phyloP scores from a whole-genome alignment of 208 protist species.

The Acanthamoeba quina region DNA sequence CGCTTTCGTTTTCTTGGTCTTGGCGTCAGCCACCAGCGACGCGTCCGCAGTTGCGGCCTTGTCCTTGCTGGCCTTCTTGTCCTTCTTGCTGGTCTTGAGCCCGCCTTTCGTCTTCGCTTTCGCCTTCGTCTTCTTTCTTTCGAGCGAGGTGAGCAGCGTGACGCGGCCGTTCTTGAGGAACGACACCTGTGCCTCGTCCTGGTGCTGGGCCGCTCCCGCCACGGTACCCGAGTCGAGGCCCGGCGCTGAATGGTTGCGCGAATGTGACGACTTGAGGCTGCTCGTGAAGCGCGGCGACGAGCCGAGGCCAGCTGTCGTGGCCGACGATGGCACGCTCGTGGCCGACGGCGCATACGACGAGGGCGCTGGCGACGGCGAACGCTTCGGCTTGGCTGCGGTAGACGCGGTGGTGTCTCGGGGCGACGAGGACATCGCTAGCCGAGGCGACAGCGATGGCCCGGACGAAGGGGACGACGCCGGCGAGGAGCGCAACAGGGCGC shows the following conservation, averaged over 20 bases:
- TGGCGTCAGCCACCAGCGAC: neutral
- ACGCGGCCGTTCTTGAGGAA: conserved; percentile 48
- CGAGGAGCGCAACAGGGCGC: too few relatives aligned
- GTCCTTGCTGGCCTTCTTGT: conserved; percentile 4
- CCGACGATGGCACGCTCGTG: neutral
- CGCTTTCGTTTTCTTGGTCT: neutral
- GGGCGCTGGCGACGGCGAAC: neutral
- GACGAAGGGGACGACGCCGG: neutral
- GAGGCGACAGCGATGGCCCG: neutral
- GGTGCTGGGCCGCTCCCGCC: neutral
- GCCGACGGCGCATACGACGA: neutral
- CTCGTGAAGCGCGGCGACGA: neutral
- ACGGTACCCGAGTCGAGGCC: neutral
- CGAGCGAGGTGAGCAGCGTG: conserved; percentile 6
- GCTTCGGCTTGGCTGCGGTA: neutral
- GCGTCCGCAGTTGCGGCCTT: too few relatives aligned
- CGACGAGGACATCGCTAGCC: neutral
- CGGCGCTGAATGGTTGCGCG: conserved; percentile 8
- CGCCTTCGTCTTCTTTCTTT: neutral
- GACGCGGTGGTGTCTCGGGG: neutral
- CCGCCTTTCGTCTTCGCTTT: neutral
- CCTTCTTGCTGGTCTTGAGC: neutral
- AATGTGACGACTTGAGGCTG: neutral
- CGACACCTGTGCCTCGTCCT: conserved; percentile 8
- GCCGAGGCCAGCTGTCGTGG: neutral